Evolutionary conservation across 2,329 filamentous ascomycete species (phyloP), one percentile per base, ranked within the genome.

Genomic region (Thielaviopsis musarum): DNA sequence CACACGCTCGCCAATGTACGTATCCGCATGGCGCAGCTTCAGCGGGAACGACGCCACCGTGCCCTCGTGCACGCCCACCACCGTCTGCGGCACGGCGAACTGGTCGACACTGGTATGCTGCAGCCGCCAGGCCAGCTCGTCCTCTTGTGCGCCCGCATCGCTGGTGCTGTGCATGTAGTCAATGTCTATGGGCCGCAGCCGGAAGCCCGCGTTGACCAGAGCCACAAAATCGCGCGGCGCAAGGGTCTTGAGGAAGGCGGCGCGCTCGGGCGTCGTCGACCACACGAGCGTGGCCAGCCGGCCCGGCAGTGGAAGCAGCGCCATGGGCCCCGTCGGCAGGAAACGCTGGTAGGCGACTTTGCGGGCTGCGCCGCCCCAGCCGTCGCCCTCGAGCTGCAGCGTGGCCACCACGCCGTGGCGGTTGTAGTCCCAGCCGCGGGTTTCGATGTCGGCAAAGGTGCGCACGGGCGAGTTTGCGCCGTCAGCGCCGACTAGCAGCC

Each of bases 261-360:
- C 93, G 62, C 88, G 83, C 59, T 82, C 77, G 0, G 90, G 85
- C 0, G 88, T 93, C 1, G 91, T 97, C 5, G 90, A 94, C 93
- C 93, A 98, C 19, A 98, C 93, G 4, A 98, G 76, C 0, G 89
- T 91, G 4, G 91, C 85, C 68, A 82, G 80, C 64, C 87, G 86
- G 21, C 87, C 87, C 0, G 93, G 93, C 9, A 98, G 75, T 1
- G 93, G 93, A 1, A 98, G 81, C 73, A 97, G 83, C 19, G 93
- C 93, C 57, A 97, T 82, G 0, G 93, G 93, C 0, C 93, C 93
- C 0, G 88, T 88, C 3, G 93, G 93, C 15, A 98, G 76, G 74
- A 98, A 98, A 59, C 93, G 83, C 72, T 98, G 93, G 70, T 95
- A 98, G 26, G 93, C 93, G 55, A 85, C 89, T 69, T 87, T 89